Percentiles rank a stretch among this genome's conserved stretches.
phyloP scores from a whole-genome alignment of 306 rosid genomes.

The Prunus salicina region DNA sequence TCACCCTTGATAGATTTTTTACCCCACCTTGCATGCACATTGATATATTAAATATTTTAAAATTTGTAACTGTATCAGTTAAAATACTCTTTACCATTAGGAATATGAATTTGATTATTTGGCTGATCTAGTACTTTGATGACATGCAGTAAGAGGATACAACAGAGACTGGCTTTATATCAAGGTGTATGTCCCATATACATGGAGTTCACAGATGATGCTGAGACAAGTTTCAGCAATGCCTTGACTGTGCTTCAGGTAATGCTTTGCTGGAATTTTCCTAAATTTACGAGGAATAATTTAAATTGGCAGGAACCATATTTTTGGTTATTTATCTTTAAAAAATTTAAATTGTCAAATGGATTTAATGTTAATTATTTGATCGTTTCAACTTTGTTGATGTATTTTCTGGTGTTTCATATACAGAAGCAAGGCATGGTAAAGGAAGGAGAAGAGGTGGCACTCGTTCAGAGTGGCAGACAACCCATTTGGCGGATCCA shows the following conservation, averaged over 20 bases:
- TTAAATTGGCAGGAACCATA: background rate
- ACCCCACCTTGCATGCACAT: background rate
- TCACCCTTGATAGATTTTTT: background rate
- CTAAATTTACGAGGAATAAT: background rate
- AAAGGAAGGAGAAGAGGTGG: conserved; percentile 94
- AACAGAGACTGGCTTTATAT: conserved; percentile 77
- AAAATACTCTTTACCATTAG: background rate
- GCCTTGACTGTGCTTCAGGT: conserved; percentile 74
- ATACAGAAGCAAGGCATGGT: conserved; percentile 91
- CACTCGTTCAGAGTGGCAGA: conserved; percentile 93
- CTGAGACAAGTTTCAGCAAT: conserved; percentile 64
- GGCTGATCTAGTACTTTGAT: conserved; percentile 24
- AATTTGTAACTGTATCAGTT: background rate
- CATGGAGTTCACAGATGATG: conserved; percentile 80
- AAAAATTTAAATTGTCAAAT: background rate
- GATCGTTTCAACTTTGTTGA: background rate
- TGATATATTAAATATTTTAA: background rate
- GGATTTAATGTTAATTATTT: background rate
- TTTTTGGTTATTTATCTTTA: background rate
- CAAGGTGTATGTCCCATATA: conserved; percentile 90
- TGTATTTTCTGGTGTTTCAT: conserved; percentile 4
- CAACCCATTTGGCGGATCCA: conserved; percentile 99
- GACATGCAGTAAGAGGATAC: conserved; percentile 74
- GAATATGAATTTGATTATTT: background rate
- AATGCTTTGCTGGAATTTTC: conserved; percentile 8